Base-by-base conservation (phyloP, 495 filamentous ascomycete genomes). In the Penicillium cosmopolitanum region DNA sequence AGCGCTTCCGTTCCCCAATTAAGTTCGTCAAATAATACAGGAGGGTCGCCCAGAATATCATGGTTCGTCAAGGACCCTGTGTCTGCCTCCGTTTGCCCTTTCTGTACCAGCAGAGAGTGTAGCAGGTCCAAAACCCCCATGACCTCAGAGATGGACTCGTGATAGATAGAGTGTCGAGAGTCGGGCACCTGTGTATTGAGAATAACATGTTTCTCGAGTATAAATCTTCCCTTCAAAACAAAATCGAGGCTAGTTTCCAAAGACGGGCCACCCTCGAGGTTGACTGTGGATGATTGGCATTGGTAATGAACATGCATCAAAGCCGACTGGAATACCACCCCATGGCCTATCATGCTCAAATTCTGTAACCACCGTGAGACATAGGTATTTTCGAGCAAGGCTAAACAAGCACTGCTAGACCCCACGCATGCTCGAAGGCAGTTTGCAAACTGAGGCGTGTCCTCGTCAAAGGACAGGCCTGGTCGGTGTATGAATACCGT, bases 241-340 rank as follows among this genome's bases (percentile, higher is more conserved):
- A 51, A 34, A 18, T 25, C 13, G 31, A 52, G 16, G 48, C 56
- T 58, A n/a, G 56, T 33, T 43, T 58, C 35, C 8, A 42, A 35
- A 31, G 56, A 18, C 25, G 56, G 56, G 21, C 21, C 21, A 5
- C n/a, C 35, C 31, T 58, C 47, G 40, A 33, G 34, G 18, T 52
- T 43, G 4, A 51, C 7, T 4, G 50, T 35, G 18, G 9, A 12
- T 48, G 15, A 52, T 11, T 52, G 18, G 48, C 47, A 51, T 51
- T 52, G 56, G n/a, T 7, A 58, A 58, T 58, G 44, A 5, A 58
- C 38, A 51, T 52, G 56, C 23, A 52, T 58, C 19, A 58, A 47
- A 15, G 47, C 47, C 2, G 56, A 58, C 35, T 58, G 56, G 19
- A 58, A 58, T 2, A 58, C 23, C 21, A 44, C 51, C 13, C 47